A percentile compares a stretch with the other conserved stretches of the same genome.
Evolutionary conservation across 768 basidiomycete species (phyloP).

Genomic region (Daedaleopsis sinensis): DNA sequence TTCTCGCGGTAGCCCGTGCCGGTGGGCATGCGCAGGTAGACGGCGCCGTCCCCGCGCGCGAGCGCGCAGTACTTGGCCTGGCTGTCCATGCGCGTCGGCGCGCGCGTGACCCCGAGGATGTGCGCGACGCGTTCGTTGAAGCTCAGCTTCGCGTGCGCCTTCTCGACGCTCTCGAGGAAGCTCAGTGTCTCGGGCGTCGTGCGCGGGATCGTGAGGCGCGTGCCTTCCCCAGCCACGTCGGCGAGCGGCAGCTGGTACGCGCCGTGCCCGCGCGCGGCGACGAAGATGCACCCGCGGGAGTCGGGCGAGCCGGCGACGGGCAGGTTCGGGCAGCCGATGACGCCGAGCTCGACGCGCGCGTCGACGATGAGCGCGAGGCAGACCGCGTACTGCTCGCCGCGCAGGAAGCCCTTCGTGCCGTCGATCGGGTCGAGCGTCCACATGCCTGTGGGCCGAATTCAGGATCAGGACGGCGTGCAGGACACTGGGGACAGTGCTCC

Average conservation of each 20-base stretch:
- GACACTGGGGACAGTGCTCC: no score
- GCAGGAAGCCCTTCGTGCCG: constrained; percentile 64
- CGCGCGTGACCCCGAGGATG: constrained; percentile 63
- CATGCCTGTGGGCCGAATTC: constrained; percentile 25
- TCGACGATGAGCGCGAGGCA: constrained; percentile 59
- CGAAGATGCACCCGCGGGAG: constrained; percentile 79
- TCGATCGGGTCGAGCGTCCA: constrained; percentile 58
- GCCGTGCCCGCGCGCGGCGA: constrained; percentile 86
- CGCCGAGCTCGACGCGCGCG: constrained; percentile 54
- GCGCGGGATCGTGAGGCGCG: constrained; percentile 54
- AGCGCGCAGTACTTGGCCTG: constrained; percentile 95
- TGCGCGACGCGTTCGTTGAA: constrained; percentile 77
- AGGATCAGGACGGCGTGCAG: neutral
- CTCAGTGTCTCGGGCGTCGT: constrained; percentile 52
- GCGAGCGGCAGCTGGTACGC: constrained; percentile 70
- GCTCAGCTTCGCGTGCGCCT: constrained; percentile 85
- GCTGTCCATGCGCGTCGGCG: constrained; percentile 87
- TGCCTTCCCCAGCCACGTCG: constrained; percentile 49
- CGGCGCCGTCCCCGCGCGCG: constrained; percentile 82
- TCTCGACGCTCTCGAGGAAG: constrained; percentile 92
- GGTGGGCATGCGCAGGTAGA: constrained; percentile 81
- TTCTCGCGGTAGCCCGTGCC: constrained; percentile 85
- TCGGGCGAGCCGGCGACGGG: constrained; percentile 59
- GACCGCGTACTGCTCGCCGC: constrained; percentile 64
- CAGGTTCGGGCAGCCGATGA: constrained; percentile 82